Base-by-base conservation (phyloP, 306 rosid genomes). In the Echinosophora koreensis region DNA sequence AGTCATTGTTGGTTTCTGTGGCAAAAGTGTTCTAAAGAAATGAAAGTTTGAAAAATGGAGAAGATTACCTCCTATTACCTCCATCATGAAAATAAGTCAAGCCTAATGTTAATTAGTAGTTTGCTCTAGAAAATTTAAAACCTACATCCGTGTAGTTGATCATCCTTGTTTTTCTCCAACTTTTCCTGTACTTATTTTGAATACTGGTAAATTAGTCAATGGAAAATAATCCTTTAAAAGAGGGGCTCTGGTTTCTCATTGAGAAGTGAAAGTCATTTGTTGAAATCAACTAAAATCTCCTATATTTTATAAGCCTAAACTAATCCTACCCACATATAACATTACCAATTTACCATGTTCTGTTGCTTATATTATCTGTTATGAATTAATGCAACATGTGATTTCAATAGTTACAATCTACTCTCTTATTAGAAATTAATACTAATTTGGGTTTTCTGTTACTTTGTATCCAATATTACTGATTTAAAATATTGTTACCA, bases 161-260 rank as follows among this genome's bases (percentile, higher is more conserved):
- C 15, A n/a, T 51, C 3, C 2, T n/a, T n/a, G 13, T 7, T 17
- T 65, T 42, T 64, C 51, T 64, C 28, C 1, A 38, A 8, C 34
- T 16, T 64, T 64, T 17, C 15, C 30, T 64, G n/a, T 0, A 9
- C 47, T 28, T 28, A 28, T 63, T 16, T 3, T 38, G 32, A 15
- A 38, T 8, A 63, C 6, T 39, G 34, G 34, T 64, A 17, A 65
- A 10, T 42, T 42, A 65, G 71, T 65, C 54, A 41, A 13, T 67
- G 27, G 37, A 28, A 27, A 46, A 13, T 14, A 27, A 67, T 67
- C 28, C 57, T 39, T 44, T 27, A 66, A 46, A 50, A 8, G n/a
- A 2, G 61, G 61, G 61, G 14, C 18, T 56, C 34, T 56, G 57
- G 15, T 52, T 52, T 68, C 15, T 69, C 16, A 35, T 74, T 74